Percentiles rank a stretch among this genome's conserved stretches.
Conservation (phyloP, 805 yeast species). For the Lipomyces japonicus region DNA sequence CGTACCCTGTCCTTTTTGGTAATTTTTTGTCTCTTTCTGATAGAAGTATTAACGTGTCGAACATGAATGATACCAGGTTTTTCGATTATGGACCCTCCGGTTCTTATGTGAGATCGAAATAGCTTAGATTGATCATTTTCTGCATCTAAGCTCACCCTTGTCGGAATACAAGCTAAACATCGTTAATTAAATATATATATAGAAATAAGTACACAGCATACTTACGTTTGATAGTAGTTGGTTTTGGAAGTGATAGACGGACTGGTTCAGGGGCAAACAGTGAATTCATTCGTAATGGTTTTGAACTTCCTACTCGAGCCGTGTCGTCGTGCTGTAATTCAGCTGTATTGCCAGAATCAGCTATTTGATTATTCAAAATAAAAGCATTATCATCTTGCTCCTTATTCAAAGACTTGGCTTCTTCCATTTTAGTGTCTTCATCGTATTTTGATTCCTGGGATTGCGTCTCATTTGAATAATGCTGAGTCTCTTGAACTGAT, state of each 20-base stretch:
- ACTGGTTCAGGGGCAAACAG: conserved; percentile 62
- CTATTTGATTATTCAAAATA: not conserved
- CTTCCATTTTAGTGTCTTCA: conserved; percentile 26
- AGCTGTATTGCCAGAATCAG: conserved; percentile 2
- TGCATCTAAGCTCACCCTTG: conserved; percentile 56
- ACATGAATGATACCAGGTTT: conserved; percentile 18
- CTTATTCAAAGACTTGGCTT: conserved; percentile 10
- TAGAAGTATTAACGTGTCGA: not conserved
- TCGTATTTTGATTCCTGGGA: conserved; percentile 5
- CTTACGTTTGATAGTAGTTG: conserved; percentile 35
- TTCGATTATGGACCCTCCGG: conserved; percentile 13
- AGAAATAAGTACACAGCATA: not conserved
- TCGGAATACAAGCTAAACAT: conserved; percentile 44
- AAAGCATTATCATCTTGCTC: not conserved
- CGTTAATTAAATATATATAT: not conserved
- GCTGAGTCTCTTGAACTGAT: conserved; percentile 28
- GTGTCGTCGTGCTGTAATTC: conserved; percentile 4
- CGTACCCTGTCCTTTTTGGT: not conserved
- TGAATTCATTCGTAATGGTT: conserved; percentile 16
- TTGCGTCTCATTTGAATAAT: not conserved
- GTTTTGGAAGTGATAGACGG: conserved; percentile 51
- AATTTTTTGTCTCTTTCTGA: conserved; percentile 5
- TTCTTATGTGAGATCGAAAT: conserved; percentile 15
- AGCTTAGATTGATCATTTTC: conserved; percentile 55
- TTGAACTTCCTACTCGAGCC: conserved; percentile 9